Evolutionary conservation across 169 alveolate genomes (phyloP).

Genomic region (Perkinsus olseni): DNA sequence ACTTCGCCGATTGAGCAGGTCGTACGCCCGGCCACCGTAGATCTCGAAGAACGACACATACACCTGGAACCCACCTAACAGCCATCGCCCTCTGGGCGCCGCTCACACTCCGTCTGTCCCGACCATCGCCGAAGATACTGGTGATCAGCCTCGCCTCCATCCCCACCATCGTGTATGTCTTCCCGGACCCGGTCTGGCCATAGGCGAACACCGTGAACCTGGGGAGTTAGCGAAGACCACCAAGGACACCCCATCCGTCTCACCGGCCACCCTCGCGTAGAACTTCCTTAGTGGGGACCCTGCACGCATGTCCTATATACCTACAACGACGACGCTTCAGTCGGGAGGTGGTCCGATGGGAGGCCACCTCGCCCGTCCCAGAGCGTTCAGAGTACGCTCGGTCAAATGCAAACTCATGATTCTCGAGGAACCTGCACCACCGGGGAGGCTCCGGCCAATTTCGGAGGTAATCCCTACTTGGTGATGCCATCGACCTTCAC

Average conservation of each 20-base stretch:
- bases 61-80: constrained; percentile 17
- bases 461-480: constrained; percentile 22
- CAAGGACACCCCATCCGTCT: constrained; percentile 12
- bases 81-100: background rate
- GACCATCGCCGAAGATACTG: background rate
- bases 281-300: constrained; percentile 57
- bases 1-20: constrained; percentile 49
- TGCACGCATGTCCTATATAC: constrained; percentile 61
- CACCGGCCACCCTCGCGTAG: constrained; percentile 42
- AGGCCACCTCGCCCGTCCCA: constrained; percentile 28
- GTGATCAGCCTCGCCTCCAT: background rate
- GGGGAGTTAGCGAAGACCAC: background rate
- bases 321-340: constrained; percentile 40
- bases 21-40: constrained; percentile 58
- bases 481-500: constrained; percentile 76
- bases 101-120: background rate
- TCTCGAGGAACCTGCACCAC: constrained; percentile 24
- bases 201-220: background rate
- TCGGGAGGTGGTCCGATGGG: background rate
- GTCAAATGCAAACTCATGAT: constrained; percentile 43
- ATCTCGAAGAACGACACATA: constrained; percentile 52
- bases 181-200: background rate
- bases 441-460: background rate
- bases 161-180: background rate
- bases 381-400: constrained; percentile 44